Conservation (phyloP, 176 grass and related monocot genomes). For the Thalia dealbata region DNA sequence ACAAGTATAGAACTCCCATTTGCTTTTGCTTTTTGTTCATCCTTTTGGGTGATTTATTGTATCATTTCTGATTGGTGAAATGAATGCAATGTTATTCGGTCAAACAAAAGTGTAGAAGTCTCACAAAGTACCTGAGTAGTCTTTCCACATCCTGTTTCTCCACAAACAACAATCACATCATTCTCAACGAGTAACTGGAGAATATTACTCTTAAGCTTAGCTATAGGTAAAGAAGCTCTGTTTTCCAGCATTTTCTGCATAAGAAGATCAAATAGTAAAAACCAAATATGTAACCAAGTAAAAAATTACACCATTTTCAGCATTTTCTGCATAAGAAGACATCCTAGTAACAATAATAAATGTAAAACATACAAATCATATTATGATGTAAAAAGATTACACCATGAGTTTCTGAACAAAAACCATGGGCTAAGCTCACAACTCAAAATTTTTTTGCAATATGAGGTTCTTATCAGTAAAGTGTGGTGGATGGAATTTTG, state of each 20-base stretch:
- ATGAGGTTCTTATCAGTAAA: neutral
- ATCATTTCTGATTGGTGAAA: too few relatives aligned
- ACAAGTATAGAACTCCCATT: slow-evolving; percentile 9
- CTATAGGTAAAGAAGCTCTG: slow-evolving; percentile 80
- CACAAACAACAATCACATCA: slow-evolving; percentile 85
- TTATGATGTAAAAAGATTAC: neutral
- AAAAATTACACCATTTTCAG: too few relatives aligned
- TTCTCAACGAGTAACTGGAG: slow-evolving; percentile 64
- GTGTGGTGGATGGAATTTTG: neutral
- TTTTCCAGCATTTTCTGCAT: slow-evolving; percentile 87
- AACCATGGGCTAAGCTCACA: too few relatives aligned
- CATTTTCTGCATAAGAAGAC: neutral
- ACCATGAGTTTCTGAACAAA: neutral
- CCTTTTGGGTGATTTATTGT: too few relatives aligned
- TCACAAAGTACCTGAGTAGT: slow-evolving; percentile 70
- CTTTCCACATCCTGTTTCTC: slow-evolving; percentile 98
- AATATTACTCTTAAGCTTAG: slow-evolving; percentile 57
- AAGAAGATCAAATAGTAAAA: slow-evolving; percentile 11
- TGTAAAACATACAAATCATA: neutral
- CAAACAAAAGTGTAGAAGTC: slow-evolving; percentile 8
- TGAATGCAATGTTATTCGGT: too few relatives aligned
- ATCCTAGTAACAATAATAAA: neutral
- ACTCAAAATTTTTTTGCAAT: too few relatives aligned
- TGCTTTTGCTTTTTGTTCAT: too few relatives aligned
- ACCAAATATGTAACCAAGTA: neutral